Base-by-base conservation (phyloP, 805 yeast species). In the Myxozyma monticola region DNA sequence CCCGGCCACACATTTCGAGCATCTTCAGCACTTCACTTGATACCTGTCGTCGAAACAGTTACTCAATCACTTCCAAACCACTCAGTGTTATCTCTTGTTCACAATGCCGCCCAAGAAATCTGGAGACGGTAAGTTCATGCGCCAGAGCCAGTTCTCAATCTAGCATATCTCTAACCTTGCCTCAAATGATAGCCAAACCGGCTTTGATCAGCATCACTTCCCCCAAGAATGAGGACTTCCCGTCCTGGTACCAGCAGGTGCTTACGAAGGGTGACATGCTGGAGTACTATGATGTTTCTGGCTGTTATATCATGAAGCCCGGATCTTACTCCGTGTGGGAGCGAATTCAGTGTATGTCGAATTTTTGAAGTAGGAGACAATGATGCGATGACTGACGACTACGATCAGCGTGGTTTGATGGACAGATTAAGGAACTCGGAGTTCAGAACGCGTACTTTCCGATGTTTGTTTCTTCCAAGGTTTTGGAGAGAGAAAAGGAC, bases 271-370 rank as follows among this genome's bases (percentile, higher is more conserved):
- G 96, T 72, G 99, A 93, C 72, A 88, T 95, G 96, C 78, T 93
- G 64, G 99, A 95, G 69, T 93, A 93, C 76, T 93, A 93, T 68
- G 99, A 95, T 68, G 98, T 93, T 44, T 89, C 97, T 45, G 99
- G 99, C 63, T 93, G 99, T 76, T 93, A 93, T 71, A 93, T 93
- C 65, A 76, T 93, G 77, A 85, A 97, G 73, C 99, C 99, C 49
- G 86, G 90, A 62, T 90, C 98, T 8, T 93, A 88, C 71, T 74
- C 83, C 51, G 81, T 93, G 54, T 93, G 99, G 99, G 99, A 93
- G 76, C 73, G 76, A 54, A 91, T 93, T 66, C 98, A 90, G 37
- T 38, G 57, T 52, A 28, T 9, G 57, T 17, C 20, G 22, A 14
- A 7, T 10, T 6, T 14, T 28, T 31, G 26, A 28, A 22, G n/a